These are phyloP conservation scores for Achlya hypogyna DNA, from an alignment of 352 stramenopile species.

Conservation along the genomic window DNA sequence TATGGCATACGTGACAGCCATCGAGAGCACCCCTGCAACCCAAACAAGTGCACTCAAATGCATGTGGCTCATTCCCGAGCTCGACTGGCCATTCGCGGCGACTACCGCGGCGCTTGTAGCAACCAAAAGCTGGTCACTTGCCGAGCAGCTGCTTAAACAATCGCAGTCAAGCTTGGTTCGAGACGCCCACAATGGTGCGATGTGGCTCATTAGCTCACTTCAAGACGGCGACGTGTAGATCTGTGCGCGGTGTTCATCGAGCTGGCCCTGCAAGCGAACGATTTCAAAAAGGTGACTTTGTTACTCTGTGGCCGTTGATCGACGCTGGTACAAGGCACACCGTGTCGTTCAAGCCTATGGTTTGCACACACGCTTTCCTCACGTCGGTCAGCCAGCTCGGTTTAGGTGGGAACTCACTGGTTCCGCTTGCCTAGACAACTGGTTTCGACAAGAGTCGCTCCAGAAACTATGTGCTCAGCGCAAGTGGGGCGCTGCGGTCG, in stretches of 20 bases:
- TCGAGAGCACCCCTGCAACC: not conserved
- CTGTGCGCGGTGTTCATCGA: not conserved
- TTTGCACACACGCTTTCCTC: not conserved
- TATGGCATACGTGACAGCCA: not conserved
- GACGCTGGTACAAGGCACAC: too few relatives aligned
- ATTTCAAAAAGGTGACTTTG: constrained; percentile 1
- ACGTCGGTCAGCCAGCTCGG: not conserved
- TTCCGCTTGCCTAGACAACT: not conserved
- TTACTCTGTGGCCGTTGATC: not conserved
- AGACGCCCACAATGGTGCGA: not conserved
- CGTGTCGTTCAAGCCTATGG: not conserved
- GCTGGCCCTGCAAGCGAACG: not conserved
- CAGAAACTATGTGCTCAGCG: constrained; percentile 1
- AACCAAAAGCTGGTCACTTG: not conserved
- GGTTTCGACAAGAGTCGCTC: not conserved
- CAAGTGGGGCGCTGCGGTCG: not conserved
- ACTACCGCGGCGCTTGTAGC: not conserved
- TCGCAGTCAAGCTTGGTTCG: not conserved
- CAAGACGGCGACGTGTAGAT: not conserved
- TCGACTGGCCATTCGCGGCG: not conserved
- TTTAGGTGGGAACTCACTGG: not conserved
- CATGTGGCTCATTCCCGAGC: not conserved
- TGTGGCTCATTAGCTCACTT: not conserved
- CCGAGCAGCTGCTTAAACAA: not conserved
- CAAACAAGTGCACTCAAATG: not conserved